Base-by-base conservation (phyloP, 2,329 filamentous ascomycete genomes). In the Pestalotiopsis sp. region DNA sequence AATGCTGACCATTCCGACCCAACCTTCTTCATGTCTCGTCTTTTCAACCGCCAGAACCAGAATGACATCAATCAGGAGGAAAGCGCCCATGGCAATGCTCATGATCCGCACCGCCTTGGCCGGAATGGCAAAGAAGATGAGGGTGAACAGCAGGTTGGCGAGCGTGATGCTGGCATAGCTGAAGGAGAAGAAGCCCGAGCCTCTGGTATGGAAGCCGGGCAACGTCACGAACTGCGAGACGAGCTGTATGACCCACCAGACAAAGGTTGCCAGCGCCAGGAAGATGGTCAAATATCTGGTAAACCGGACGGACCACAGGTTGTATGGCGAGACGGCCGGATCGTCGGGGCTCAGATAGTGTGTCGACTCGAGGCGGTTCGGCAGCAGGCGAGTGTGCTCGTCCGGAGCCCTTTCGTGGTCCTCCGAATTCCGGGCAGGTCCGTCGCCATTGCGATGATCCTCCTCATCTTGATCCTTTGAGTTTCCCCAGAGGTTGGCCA, bases 181-280 rank as follows among this genome's bases (percentile, higher is more conserved):
- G 77, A 97, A 97, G 69, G 93, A 89, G 79, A 94, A 94, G 87
- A 97, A 99, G 52, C 93, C 93, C n/a, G 94, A 96, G 4, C 96
- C 96, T 66, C 94, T 90, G 11, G 91, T 92, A 78, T 96, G 90
- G 78, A 98, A 90, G 61, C 92, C 91, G 0, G 95, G 95, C 14
- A 94, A 94, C 66, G 93, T 97, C 73, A 97, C 91, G 81, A 99
- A 99, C 72, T 92, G 90, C 67, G 93, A 94, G 17, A 98, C 90
- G n/a, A 99, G 86, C 41, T 97, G 85, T 67, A 98, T 80, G 11
- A 93, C 87, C 95, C 96, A 98, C 95, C 95, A 98, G n/a, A 94
- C 75, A 75, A 97, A 94, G 68, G 90, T 93, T 74, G 95, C 78
- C 65, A 90, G 79, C 23, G 95, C 85, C 76, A 98, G 93, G 49